Conservation (phyloP, 2,329 filamentous ascomycete genomes). For the Rutstroemia sp. region DNA sequence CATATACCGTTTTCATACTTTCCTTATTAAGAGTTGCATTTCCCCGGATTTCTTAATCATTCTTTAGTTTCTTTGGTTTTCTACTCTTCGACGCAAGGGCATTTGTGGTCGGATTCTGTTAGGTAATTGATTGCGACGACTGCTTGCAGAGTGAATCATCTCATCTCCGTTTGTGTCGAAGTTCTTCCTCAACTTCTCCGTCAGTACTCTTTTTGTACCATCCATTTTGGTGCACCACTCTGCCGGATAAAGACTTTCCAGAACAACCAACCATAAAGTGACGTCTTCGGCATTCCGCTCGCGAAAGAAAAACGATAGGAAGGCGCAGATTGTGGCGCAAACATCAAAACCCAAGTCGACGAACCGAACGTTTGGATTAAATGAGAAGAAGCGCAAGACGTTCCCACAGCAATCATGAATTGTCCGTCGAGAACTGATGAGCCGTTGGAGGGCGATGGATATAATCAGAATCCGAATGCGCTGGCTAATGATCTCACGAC, state of each 20-base stretch:
- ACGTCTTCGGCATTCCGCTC: background rate
- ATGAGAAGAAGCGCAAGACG: background rate
- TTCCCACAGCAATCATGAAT: slow-evolving; percentile 43
- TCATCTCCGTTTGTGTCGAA: too few relatives aligned
- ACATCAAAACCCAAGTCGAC: background rate
- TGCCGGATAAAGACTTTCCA: background rate
- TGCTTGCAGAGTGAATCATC: too few relatives aligned
- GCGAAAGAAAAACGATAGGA: slow-evolving; percentile 21
- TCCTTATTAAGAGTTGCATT: background rate
- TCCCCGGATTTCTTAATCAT: background rate
- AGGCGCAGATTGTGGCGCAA: background rate
- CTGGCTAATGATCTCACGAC: slow-evolving; percentile 55
- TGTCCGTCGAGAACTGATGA: slow-evolving; percentile 57
- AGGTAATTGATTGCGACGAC: background rate
- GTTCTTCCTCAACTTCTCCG: too few relatives aligned
- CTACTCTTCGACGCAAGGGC: background rate
- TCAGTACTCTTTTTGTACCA: too few relatives aligned
- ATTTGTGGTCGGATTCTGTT: background rate
- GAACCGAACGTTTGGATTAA: background rate
- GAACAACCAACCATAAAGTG: background rate
- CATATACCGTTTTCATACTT: too few relatives aligned
- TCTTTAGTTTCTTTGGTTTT: background rate
- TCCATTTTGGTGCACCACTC: background rate
- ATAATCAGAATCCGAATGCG: slow-evolving; percentile 54
- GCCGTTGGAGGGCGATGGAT: slow-evolving; percentile 40